Base-by-base conservation (phyloP, 1,284 basidiomycete genomes). In the Schizopora paradoxa region DNA sequence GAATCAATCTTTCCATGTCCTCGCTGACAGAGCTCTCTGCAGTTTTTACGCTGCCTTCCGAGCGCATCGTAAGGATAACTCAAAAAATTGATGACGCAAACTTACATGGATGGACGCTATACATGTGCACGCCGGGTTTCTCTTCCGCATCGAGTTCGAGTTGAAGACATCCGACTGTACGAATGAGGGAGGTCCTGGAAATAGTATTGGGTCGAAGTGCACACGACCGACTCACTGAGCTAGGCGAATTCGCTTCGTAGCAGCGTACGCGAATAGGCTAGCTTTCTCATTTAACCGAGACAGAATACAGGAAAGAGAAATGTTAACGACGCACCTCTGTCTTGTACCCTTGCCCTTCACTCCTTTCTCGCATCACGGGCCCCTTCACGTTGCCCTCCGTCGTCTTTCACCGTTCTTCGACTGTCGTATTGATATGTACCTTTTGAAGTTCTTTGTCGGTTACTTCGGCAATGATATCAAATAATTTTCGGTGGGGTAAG, bases 201-300 rank as follows among this genome's bases (percentile, higher is more conserved):
- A n/a, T 22, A 21, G n/a, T 8, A 4, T 23, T 26, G 13, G 8
- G 11, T 18, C 23, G 27, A 3, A 25, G 4, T 13, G 23, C 5
- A n/a, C n/a, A n/a, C 29, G 11, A 33, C 6, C 5, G 2, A 19
- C 18, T 16, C 7, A 18, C 19, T 27, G 10, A 11, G 21, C 11
- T n/a, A n/a, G n/a, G n/a, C n/a, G n/a, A n/a, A 27, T 35, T 22
- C 43, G 37, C 43, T 44, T 44, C 11, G 43, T 36, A 18, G 22
- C 43, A 26, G 7, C 8, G 18, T 44, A 44, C 14, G 43, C 32
- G 28, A 27, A 37, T 8, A 11, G 4, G 8, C 43, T 35, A 5
- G 34, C 43, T 44, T 16, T 21, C 16, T 32, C 19, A 21, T 37
- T 21, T 5, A n/a, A n/a, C n/a, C n/a, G n/a, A n/a, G n/a, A n/a